A percentile compares a stretch with the other conserved stretches of the same genome.
Conservation (phyloP, 768 basidiomycete species). For the Clavaria fumosa region DNA sequence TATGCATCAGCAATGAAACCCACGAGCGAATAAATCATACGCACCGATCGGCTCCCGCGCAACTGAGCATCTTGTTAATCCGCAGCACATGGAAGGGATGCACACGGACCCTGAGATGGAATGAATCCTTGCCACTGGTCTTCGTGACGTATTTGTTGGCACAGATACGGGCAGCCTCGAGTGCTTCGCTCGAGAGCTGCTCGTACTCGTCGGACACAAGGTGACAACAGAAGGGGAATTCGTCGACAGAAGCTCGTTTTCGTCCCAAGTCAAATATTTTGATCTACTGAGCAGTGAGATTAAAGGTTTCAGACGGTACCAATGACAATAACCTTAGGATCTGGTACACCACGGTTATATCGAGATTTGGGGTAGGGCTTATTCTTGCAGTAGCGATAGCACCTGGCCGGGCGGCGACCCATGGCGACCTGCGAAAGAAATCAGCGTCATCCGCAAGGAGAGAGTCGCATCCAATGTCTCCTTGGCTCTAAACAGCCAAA, state of each 20-base stretch:
- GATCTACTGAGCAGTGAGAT: constrained; percentile 39
- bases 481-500: no score
- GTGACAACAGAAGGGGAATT: constrained; percentile 95
- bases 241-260: constrained; percentile 92
- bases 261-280: constrained; percentile 92
- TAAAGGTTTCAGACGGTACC: background rate
- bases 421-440: constrained; percentile 27
- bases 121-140: constrained; percentile 94
- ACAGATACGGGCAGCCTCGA: constrained; percentile 97
- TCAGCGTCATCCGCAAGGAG: no score
- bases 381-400: constrained; percentile 99
- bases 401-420: constrained; percentile 96
- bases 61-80: constrained; percentile 99
- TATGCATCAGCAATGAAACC: background rate
- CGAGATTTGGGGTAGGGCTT: constrained; percentile 94
- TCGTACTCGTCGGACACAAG: constrained; percentile 98
- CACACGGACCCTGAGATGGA: constrained; percentile 93
- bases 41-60: constrained; percentile 95
- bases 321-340: constrained; percentile 53
- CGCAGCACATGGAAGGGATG: constrained; percentile 99
- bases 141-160: constrained; percentile 99
- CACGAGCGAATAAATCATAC: constrained; percentile 11
- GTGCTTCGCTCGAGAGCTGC: constrained; percentile 87
- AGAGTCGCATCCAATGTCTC: no score
- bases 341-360: constrained; percentile 98